Base-by-base conservation (phyloP, 805 yeast species). In the Kodamaea jinghongensis region DNA sequence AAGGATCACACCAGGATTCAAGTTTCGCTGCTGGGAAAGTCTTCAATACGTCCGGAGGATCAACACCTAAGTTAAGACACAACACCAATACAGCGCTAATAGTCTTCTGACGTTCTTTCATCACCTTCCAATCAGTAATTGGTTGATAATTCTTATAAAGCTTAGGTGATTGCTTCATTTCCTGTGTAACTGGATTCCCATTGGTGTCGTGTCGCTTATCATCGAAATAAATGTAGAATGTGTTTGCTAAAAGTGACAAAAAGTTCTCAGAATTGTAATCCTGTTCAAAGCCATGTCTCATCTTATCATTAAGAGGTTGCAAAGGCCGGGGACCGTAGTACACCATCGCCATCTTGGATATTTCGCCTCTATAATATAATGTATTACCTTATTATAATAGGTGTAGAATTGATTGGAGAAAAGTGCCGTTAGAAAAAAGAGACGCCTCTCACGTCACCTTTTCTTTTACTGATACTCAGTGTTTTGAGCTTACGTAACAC, bases 1-100 rank as follows among this genome's bases (percentile, higher is more conserved):
- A 66, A 0, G 98, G 97, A 57, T 93, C 96, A 8, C 90, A 79
- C 88, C 96, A 91, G 1, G 97, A 85, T 67, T 93, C 99, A 29
- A 82, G 64, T 49, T 83, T 80, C 1, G 99, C 96, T 52, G 95
- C 86, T 1, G 96, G 97, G 46, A 86, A 88, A 0, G 97, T 88
- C 58, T 89, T 87, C 56, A 86, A 79, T 17, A 90, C 80, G 61
- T 93, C 99, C 1, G 99, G 99, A 2, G 99, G 99, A 50, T 91
- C 98, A 1, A 93, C 96, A 6, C 98, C 97, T 17, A 91, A 63
- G 56, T 93, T 93, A 28, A 93, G 68, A 60, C 99, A 93, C 35
- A 93, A 67, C 36, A 93, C 89, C 6, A 93, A 68, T 11, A 96
- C 97, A 0, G 97, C 99, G 39, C 86, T 82, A 9, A 90, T 88